These are phyloP conservation scores for Penicillium dipodomyicola DNA, from an alignment of 495 filamentous ascomycete species.

Conservation along the genomic window DNA sequence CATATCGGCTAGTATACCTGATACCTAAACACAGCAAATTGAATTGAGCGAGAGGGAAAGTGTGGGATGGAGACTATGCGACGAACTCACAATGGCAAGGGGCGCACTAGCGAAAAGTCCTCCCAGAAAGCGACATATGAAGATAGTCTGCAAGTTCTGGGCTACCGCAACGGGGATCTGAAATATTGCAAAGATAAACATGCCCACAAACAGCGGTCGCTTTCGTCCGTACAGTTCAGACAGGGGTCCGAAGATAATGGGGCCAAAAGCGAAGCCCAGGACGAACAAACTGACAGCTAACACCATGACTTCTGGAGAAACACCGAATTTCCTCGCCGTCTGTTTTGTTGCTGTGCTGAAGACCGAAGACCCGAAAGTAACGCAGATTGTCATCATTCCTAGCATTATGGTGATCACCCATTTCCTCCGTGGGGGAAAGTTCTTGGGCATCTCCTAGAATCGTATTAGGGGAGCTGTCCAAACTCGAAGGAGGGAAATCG, in stretches of 20 bases:
- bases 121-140: conserved; percentile 55
- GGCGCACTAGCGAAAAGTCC: conserved; percentile 57
- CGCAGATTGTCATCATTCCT: conserved; percentile 44
- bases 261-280: conserved; percentile 46
- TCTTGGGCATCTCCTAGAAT: conserved; percentile 55
- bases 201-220: conserved; percentile 50
- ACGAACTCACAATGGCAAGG: conserved; percentile 46
- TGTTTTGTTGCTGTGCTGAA: conserved; percentile 44
- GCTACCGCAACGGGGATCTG: conserved; percentile 56
- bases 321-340: conserved; percentile 40
- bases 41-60: not conserved
- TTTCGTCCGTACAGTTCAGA: conserved; percentile 75
- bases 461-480: not conserved
- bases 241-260: conserved; percentile 57
- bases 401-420: conserved; percentile 60
- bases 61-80: not conserved
- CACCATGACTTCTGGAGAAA: conserved; percentile 44
- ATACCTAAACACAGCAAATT: conserved; percentile 13
- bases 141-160: conserved; percentile 49
- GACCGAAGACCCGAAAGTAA: conserved; percentile 49
- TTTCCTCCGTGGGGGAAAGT: conserved; percentile 54
- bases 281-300: conserved; percentile 50
- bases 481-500: not conserved
- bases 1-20: conserved; percentile 57
- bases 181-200: conserved; percentile 52